Base-by-base conservation (phyloP, 2,329 filamentous ascomycete genomes). In the Grosmannia clavigera region DNA sequence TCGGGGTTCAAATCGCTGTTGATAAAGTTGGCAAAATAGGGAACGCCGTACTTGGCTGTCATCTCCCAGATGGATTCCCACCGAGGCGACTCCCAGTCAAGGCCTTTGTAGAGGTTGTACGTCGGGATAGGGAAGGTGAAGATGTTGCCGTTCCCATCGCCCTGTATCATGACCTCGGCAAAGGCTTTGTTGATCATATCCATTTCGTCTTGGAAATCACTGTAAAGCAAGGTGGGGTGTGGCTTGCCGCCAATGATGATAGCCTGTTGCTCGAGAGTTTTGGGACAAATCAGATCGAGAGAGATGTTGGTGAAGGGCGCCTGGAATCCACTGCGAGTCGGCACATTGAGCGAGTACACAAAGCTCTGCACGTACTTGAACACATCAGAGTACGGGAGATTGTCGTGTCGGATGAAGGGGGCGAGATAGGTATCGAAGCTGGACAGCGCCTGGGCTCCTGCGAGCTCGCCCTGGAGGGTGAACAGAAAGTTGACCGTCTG, bases 281-380 rank as follows among this genome's bases (percentile, higher is more conserved):
- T 46, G 10, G 55, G 55, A 16, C 55, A 56, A 7, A 56, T 25
- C 22, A 56, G 25, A 10, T 56, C 55, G n/a, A 56, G 55, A 1
- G 55, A 46, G 5, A 56, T 19, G 55, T 56, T 56, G 55, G 55
- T 56, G 55, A 56, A 56, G 9, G 55, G 55, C 6, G 55, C 55
- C 55, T 56, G 55, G 25, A 56, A 56, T 7, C 55, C 55, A 16
- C 55, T 56, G 38, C 55, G 55, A 1, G 55, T 56, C 22, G 55
- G 55, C 9, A 56, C 55, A 16, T 56, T 56, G 22, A 56, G 55
- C 11, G 55, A 56, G 14, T 56, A 56, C 25, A 56, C 55, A 25
- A 56, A 56, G 55, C 55, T 56, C 38, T 56, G 55, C 11, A 56
- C 38, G 38, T 46, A 56, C 25, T 56, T 56, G 55, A 56, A 56